Evolutionary conservation across 257 asterid genomes (phyloP), one percentile per base, ranked within the genome.

Genomic region (Solanum lycopersicoides): DNA sequence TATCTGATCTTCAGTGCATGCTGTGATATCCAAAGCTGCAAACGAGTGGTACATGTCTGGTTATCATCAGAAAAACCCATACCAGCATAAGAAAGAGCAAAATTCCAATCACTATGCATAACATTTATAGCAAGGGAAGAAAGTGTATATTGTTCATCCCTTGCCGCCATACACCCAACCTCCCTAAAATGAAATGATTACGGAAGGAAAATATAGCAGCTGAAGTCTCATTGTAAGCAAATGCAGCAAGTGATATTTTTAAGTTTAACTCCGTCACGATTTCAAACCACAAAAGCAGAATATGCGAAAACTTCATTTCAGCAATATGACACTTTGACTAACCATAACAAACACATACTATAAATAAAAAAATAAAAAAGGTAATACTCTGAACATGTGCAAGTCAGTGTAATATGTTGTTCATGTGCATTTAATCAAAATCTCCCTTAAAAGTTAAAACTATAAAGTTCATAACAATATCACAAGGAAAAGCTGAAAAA

Each of bases 1-100:
- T 42, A 86, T 35, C 68, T 86, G 88, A 42, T 86, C 88, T 53
- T 86, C 83, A 32, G 72, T 83, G 69, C 68, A 47, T 71, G 47
- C 82, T 66, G 72, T 68, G 66, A 86, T 86, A 45, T 86, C 88
- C 83, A 86, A 72, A 86, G 88, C 83, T 86, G 88, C 65, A 86
- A 86, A 86, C 68, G 88, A 86, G 83, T 86, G 88, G 82, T 41
- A 72, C 82, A 69, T 86, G 88, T 86, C 83, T 86, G 83, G 63
- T 68, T 72, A 69, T 45, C 83, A 72, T 50, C 65, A 72, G 82
- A 35, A 83, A 85, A 83, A 47, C 69, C 69, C 85, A 80, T 30
- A 28, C 76, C 76, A 59, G 35, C 59, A 83, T 65, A 83, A 83
- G 75, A 56, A 83, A 60, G 88, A 21, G 83, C 53, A 80, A 80